Base-by-base conservation (phyloP, 2,329 filamentous ascomycete genomes). In the Dryadomyces quercivorus region DNA sequence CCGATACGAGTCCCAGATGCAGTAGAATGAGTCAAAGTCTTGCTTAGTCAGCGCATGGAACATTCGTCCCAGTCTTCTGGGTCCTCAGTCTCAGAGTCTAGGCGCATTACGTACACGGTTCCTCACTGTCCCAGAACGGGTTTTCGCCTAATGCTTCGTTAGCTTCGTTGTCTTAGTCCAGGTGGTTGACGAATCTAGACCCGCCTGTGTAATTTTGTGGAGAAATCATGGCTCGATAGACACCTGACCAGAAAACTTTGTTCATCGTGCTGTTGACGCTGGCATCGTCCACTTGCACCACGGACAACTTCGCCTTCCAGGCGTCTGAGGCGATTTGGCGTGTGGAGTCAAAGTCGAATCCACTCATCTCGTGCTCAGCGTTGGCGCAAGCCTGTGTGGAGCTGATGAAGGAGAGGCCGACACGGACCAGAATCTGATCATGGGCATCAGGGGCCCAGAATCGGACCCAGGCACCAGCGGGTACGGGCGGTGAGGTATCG, bases 21-120 rank as follows among this genome's bases (percentile, higher is more conserved):
- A 87, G 63, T 87, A 88, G 61, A 81, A 85, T 1, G 80, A 84
- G 63, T 86, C 83, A 58, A 82, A 86, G 61, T 86, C 60, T 61
- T 61, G 31, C 2, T 44, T 48, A 15, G 46, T 47, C 20, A 26
- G 36, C 26, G n/a, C n/a, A 44, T 40, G 12, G 10, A 16, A 40
- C 36, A n/a, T n/a, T n/a, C n/a, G n/a, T n/a, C n/a, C n/a, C n/a
- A n/a, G n/a, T n/a, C n/a, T n/a, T n/a, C n/a, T n/a, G n/a, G n/a
- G n/a, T n/a, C n/a, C n/a, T n/a, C n/a, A n/a, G n/a, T n/a, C n/a
- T n/a, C n/a, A n/a, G n/a, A n/a, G n/a, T 22, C 18, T n/a, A 8
- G 34, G 9, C 9, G 21, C n/a, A 12, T 15, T 18, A 54, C 48
- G 21, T n/a, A 51, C 53, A 86, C 0, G 82, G 82, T 60, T 85